Evolutionary conservation across 805 yeast genomes (phyloP).

Genomic region (Candida chauliodis): DNA sequence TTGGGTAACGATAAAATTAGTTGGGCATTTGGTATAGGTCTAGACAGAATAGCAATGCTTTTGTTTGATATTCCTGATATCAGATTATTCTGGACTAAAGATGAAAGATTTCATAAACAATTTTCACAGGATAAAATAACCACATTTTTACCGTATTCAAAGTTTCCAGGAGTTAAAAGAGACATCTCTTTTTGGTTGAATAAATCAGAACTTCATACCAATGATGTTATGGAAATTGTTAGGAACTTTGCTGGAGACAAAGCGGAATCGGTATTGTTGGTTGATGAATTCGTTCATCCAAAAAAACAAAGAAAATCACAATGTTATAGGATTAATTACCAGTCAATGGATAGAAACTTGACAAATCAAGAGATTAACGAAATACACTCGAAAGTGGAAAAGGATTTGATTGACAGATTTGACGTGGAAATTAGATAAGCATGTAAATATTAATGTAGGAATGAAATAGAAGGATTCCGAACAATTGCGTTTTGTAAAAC

Average conservation of each 20-base stretch:
- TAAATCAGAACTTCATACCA: conserved; percentile 58
- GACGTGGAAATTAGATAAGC: conserved; percentile 53
- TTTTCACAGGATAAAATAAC: conserved; percentile 62
- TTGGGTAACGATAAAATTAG: conserved; percentile 61
- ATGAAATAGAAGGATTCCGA: no score
- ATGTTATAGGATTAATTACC: conserved; percentile 88
- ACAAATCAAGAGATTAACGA: conserved; percentile 81
- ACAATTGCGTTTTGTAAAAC: no score
- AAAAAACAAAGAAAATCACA: conserved; percentile 72
- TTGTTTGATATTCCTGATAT: conserved; percentile 95
- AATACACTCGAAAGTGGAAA: conserved; percentile 64
- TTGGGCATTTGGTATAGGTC: conserved; percentile 97
- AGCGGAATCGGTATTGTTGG: conserved; percentile 76
- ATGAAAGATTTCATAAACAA: conserved; percentile 72
- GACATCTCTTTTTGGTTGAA: conserved; percentile 94
- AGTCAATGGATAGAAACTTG: conserved; percentile 90
- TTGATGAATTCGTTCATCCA: conserved; percentile 85
- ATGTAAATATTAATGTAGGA: no score
- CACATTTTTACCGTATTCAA: conserved; percentile 83
- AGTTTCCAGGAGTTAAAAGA: conserved; percentile 80
- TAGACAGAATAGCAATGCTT: conserved; percentile 94
- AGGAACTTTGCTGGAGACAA: conserved; percentile 81
- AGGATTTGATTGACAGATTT: conserved; percentile 48
- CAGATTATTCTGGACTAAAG: conserved; percentile 85
- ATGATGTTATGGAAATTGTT: conserved; percentile 92